These are phyloP conservation scores for Anisodus acutangulus DNA, from an alignment of 257 asterid species.

Conservation along the genomic window DNA sequence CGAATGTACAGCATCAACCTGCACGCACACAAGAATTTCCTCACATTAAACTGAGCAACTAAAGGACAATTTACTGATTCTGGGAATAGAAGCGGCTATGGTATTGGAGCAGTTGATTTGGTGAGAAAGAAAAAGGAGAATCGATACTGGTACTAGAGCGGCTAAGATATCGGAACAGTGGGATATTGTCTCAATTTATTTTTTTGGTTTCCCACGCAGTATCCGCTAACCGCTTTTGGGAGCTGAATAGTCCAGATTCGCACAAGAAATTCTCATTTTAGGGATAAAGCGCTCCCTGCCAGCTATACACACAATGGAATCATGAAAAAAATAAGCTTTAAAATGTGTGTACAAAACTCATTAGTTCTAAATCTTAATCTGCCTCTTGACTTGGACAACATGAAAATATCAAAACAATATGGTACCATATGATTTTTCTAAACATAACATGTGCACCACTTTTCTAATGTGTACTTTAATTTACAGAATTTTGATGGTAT, in stretches of 20 bases:
- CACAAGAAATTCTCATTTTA: neutral
- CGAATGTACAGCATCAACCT: conserved; percentile 91
- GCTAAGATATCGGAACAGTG: neutral
- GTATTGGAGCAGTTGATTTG: neutral
- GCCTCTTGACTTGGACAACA: neutral
- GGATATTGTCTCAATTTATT: neutral
- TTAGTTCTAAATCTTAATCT: neutral
- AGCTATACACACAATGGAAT: neutral
- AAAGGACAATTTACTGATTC: neutral
- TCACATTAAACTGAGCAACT: conserved; percentile 11
- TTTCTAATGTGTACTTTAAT: neutral
- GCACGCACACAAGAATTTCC: conserved; percentile 27
- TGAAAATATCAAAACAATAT: neutral
- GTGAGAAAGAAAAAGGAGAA: neutral
- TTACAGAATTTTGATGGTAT: neutral
- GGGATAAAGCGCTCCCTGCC: neutral
- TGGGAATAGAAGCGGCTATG: neutral
- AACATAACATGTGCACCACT: neutral
- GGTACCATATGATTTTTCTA: neutral
- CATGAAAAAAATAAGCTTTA: neutral
- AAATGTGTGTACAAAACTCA: neutral
- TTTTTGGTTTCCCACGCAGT: neutral
- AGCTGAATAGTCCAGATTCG: neutral
- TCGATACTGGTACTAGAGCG: neutral
- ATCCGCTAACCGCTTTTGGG: neutral